Conservation (phyloP, 495 filamentous ascomycete species). For the Podospora pseudoanserina region DNA sequence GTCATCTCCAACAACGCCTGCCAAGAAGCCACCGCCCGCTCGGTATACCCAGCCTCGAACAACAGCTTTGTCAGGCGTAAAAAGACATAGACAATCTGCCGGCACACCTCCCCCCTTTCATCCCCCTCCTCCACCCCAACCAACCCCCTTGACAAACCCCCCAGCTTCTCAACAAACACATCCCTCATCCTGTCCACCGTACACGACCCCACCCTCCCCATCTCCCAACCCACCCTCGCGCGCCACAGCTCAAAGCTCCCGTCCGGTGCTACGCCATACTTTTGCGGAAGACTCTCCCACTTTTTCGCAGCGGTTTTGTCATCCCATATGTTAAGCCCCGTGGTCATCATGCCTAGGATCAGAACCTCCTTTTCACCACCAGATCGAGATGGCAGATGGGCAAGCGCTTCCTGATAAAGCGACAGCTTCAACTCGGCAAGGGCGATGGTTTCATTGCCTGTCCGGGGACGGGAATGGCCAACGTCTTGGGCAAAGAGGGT, state of each 20-base stretch:
- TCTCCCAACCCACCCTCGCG: constrained; percentile 69
- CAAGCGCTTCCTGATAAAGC: constrained; percentile 76
- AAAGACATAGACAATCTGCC: constrained; percentile 67
- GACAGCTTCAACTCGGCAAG: constrained; percentile 75
- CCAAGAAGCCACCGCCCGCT: constrained; percentile 75
- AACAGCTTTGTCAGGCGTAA: constrained; percentile 70
- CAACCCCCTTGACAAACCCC: constrained; percentile 40
- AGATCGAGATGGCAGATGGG: constrained; percentile 44
- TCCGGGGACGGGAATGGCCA: constrained; percentile 40
- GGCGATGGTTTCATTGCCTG: constrained; percentile 53
- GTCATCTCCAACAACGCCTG: constrained; percentile 76
- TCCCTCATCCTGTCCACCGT: constrained; percentile 60
- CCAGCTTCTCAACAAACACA: constrained; percentile 56
- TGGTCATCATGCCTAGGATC: constrained; percentile 63
- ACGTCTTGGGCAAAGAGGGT: constrained; percentile 47
- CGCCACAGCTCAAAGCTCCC: constrained; percentile 64
- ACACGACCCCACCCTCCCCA: constrained; percentile 65
- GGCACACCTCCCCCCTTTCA: constrained; percentile 30
- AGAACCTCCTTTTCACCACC: constrained; percentile 51
- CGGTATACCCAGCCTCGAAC: constrained; percentile 74
- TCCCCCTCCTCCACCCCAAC: constrained; percentile 19
- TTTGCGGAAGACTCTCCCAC: constrained; percentile 52
- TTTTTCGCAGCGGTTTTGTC: constrained; percentile 53
- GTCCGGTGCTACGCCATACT: not conserved
- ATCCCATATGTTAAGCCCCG: constrained; percentile 72